phyloP scores from a whole-genome alignment of 2,329 filamentous ascomycete species.

The Penicillium sp. region DNA sequence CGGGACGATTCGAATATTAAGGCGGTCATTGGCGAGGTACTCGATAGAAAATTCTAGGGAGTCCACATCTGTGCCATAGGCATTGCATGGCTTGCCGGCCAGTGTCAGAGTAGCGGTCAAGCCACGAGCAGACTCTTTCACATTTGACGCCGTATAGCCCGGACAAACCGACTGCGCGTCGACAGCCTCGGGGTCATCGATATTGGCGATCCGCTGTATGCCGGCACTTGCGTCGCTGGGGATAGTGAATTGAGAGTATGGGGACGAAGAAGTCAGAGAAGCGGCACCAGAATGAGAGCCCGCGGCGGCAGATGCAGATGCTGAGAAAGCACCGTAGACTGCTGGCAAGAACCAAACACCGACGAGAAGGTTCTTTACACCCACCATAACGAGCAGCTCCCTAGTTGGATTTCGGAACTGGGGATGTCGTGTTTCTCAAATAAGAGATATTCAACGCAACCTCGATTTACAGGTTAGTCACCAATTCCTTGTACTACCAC shows the following conservation, averaged over 20 bases:
- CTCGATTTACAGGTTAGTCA: constrained; percentile 16
- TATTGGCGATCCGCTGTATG: constrained; percentile 58
- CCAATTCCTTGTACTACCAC: neutral
- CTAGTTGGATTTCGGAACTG: neutral
- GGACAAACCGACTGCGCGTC: constrained; percentile 64
- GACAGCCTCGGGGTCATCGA: constrained; percentile 62
- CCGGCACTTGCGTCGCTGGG: constrained; percentile 49
- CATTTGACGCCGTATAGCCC: constrained; percentile 56
- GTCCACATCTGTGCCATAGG: constrained; percentile 73
- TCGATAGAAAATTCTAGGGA: constrained; percentile 66
- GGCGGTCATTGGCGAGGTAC: constrained; percentile 63
- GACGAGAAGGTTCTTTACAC: constrained; percentile 21
- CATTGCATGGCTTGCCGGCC: constrained; percentile 62
- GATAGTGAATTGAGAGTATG: constrained; percentile 46
- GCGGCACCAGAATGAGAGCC: neutral
- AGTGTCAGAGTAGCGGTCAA: constrained; percentile 54
- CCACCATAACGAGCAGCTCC: constrained; percentile 24
- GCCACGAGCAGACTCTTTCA: constrained; percentile 48
- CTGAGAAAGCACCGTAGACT: constrained; percentile 25
- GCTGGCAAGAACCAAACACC: constrained; percentile 27
- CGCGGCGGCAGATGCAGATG: constrained; percentile 9
- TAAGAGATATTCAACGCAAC: neutral
- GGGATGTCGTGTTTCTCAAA: neutral
- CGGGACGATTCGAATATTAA: constrained; percentile 70
- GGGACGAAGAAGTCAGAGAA: constrained; percentile 17